These are phyloP conservation scores for Cyberlindnera veronae DNA, from an alignment of 805 yeast genomes.

Conservation along the genomic window DNA sequence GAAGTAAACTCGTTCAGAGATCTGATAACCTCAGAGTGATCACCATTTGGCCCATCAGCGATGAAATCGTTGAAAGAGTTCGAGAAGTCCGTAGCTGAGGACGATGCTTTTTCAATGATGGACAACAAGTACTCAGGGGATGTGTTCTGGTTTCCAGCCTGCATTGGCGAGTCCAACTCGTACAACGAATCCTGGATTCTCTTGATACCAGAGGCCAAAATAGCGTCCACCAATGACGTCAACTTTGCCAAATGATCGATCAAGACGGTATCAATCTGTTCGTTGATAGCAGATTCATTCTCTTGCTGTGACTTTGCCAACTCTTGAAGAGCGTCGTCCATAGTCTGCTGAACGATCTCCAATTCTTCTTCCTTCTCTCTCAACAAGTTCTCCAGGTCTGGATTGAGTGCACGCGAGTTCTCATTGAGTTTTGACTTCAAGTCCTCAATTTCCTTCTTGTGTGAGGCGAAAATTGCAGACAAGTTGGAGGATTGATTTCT, in stretches of 20 bases:
- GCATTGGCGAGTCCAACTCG: slow-evolving; percentile 74
- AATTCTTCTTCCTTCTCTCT: slow-evolving; percentile 73
- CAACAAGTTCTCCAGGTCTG: slow-evolving; percentile 42
- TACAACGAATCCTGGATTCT: slow-evolving; percentile 69
- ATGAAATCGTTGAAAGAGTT: slow-evolving; percentile 69
- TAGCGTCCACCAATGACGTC: slow-evolving; percentile 61
- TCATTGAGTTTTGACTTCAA: slow-evolving; percentile 37
- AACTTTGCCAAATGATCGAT: slow-evolving; percentile 47
- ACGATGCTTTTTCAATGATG: slow-evolving; percentile 64
- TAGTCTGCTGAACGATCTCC: slow-evolving; percentile 73
- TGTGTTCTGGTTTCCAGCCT: slow-evolving; percentile 75
- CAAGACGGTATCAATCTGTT: slow-evolving; percentile 53
- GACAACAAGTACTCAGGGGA: slow-evolving; percentile 68
- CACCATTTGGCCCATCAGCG: slow-evolving; percentile 71
- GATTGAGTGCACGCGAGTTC: slow-evolving; percentile 20
- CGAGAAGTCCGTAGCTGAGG: slow-evolving; percentile 76
- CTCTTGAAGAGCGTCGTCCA: slow-evolving; percentile 67
- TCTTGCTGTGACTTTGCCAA: slow-evolving; percentile 48
- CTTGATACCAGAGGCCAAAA: slow-evolving; percentile 63
- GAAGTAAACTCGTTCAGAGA: slow-evolving; percentile 61
- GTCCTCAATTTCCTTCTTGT: slow-evolving; percentile 57
- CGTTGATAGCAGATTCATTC: slow-evolving; percentile 51
- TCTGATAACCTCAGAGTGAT: slow-evolving; percentile 57
- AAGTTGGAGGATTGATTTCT: slow-evolving; percentile 62
- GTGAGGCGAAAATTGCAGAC: slow-evolving; percentile 54